Evolutionary conservation across 371 early-diverging fungal species (phyloP).

Genomic region (Conidiobolus coronatus): DNA sequence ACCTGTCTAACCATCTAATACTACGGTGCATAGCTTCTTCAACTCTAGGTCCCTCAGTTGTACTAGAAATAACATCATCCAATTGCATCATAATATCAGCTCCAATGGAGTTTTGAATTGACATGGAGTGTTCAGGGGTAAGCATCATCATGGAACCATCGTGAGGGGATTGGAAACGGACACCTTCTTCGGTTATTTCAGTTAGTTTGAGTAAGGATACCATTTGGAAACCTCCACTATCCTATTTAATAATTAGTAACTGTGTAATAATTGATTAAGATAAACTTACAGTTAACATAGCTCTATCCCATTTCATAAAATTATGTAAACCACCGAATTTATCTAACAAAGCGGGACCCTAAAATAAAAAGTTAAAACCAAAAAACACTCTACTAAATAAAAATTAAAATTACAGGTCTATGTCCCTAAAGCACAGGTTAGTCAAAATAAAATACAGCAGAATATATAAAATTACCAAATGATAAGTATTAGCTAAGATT

Average conservation of each 20-base stretch:
- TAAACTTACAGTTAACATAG: slow-evolving; percentile 47
- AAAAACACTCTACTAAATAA: neutral
- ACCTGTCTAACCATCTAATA: slow-evolving; percentile 88
- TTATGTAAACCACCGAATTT: slow-evolving; percentile 56
- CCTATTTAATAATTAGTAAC: slow-evolving; percentile 12
- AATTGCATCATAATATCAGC: slow-evolving; percentile 97
- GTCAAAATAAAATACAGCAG: neutral
- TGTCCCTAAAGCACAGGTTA: slow-evolving; percentile 4
- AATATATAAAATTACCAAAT: slow-evolving; percentile 26
- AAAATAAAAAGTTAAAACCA: neutral
- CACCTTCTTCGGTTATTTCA: slow-evolving; percentile 79
- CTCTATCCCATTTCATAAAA: slow-evolving; percentile 75
- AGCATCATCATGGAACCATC: slow-evolving; percentile 61
- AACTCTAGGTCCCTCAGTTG: slow-evolving; percentile 57
- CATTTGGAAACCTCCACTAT: slow-evolving; percentile 94
- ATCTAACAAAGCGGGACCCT: slow-evolving; percentile 55
- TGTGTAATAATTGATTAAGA: neutral
- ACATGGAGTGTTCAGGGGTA: slow-evolving; percentile 90
- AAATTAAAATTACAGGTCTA: slow-evolving; percentile 5
- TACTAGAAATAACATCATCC: slow-evolving; percentile 86
- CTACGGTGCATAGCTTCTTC: slow-evolving; percentile 87
- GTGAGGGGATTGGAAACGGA: slow-evolving; percentile 70
- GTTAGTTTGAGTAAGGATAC: slow-evolving; percentile 69
- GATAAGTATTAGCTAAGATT: slow-evolving; percentile 85
- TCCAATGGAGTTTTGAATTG: slow-evolving; percentile 81